phyloP scores from a whole-genome alignment of 345 rosid genomes.

The Bruguiera sexangula region DNA sequence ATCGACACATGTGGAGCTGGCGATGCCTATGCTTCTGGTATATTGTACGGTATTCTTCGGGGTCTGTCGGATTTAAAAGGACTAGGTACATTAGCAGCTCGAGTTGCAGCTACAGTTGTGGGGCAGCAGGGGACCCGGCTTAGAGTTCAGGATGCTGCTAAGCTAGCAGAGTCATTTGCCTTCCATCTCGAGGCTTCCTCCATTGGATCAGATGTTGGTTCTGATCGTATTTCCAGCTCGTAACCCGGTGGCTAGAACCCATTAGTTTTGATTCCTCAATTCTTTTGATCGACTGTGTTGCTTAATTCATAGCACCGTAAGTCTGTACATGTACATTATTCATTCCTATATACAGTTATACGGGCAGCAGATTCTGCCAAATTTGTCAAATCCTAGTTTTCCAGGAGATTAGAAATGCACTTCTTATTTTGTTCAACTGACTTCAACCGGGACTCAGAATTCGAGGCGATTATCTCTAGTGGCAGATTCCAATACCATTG shows the following conservation, averaged over 20 bases:
- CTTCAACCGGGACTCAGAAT: too few species aligned
- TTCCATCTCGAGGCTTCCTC: constrained; percentile 37
- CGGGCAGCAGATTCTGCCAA: constrained; percentile 8
- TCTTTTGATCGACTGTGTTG: constrained; percentile 9
- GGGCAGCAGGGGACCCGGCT: constrained; percentile 94
- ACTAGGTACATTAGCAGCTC: constrained; percentile 81
- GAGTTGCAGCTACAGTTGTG: constrained; percentile 86
- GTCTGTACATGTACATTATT: constrained; percentile 6
- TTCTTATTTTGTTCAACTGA: too few species aligned
- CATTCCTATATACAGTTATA: background rate
- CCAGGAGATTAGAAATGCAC: background rate
- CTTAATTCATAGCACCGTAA: background rate
- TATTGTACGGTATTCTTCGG: constrained; percentile 67
- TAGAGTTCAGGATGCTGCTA: constrained; percentile 60
- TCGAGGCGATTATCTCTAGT: too few species aligned
- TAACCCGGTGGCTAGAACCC: constrained; percentile 13
- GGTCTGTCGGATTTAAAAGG: constrained; percentile 75
- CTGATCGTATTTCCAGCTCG: constrained; percentile 66
- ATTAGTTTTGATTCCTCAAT: constrained; percentile 5
- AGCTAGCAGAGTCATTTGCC: constrained; percentile 60
- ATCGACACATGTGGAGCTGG: constrained; percentile 95
- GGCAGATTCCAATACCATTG: too few species aligned
- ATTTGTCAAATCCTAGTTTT: background rate
- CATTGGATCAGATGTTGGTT: constrained; percentile 51
- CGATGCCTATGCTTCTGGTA: constrained; percentile 93